Evolutionary conservation across 1,139 yeast species (phyloP).

Genomic region (Protomyces inouyei): DNA sequence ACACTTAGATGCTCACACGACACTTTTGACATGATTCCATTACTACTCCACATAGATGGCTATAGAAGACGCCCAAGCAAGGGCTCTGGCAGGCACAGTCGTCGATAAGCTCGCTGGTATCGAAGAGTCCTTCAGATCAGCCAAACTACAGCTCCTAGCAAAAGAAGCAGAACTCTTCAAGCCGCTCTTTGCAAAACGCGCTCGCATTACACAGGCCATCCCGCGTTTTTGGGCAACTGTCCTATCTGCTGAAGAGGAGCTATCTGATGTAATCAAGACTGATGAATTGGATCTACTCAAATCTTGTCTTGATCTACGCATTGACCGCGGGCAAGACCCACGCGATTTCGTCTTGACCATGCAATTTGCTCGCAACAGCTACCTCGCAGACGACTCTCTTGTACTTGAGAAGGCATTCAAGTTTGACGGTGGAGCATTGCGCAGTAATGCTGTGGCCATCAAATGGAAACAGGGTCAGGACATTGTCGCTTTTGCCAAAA

Average conservation of each 20-base stretch:
- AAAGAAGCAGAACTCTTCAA: slow-evolving; percentile 14
- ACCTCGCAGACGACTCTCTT: slow-evolving; percentile 6
- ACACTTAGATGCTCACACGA: too few species aligned
- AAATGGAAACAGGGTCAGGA: slow-evolving; percentile 12
- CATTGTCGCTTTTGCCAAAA: background rate
- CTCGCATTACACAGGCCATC: slow-evolving; percentile 15
- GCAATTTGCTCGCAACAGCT: slow-evolving; percentile 6
- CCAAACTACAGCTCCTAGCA: slow-evolving; percentile 13
- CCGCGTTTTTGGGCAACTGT: slow-evolving; percentile 26
- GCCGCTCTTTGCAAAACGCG: slow-evolving; percentile 23
- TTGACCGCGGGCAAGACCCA: slow-evolving; percentile 15
- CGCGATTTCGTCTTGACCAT: slow-evolving; percentile 14
- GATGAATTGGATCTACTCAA: slow-evolving; percentile 19
- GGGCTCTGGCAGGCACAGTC: slow-evolving; percentile 11
- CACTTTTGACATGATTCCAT: too few species aligned
- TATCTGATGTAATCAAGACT: slow-evolving; percentile 5
- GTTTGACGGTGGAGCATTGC: slow-evolving; percentile 14
- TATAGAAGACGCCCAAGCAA: slow-evolving; percentile 1
- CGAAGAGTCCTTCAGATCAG: slow-evolving; percentile 18
- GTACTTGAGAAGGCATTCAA: slow-evolving; percentile 11
- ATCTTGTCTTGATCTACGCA: slow-evolving; percentile 3
- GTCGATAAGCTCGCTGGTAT: slow-evolving; percentile 16
- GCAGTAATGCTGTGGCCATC: background rate
- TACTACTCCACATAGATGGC: background rate
- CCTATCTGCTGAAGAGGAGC: slow-evolving; percentile 11